phyloP scores from a whole-genome alignment of 768 basidiomycete genomes.

The Hypholoma fasciculare region DNA sequence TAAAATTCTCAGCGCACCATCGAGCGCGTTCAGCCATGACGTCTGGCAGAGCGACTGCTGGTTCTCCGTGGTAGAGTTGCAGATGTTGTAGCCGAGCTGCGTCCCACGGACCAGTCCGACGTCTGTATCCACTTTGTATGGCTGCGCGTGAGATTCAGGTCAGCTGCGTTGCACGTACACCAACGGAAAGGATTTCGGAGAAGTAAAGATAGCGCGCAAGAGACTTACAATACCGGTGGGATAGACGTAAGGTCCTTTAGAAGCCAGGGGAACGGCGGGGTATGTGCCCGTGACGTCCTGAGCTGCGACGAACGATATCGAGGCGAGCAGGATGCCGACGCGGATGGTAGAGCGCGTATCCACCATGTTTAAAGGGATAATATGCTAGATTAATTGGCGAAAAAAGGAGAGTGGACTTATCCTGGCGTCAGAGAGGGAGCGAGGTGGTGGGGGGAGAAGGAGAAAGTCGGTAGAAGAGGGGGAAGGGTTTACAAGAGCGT shows the following conservation, averaged over 20 bases:
- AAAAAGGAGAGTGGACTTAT: neutral
- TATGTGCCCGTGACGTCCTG: conserved; percentile 30
- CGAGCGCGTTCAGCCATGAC: conserved; percentile 52
- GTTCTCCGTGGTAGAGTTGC: conserved; percentile 66
- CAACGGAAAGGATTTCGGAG: neutral
- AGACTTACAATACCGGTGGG: conserved; percentile 39
- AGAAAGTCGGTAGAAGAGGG: neutral
- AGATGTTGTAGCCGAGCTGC: conserved; percentile 66
- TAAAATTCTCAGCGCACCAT: too few species aligned
- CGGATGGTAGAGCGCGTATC: neutral
- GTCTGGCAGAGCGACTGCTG: conserved; percentile 65
- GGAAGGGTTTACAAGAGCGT: neutral
- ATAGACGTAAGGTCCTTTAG: conserved; percentile 38
- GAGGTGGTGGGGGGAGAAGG: neutral
- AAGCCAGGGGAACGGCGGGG: conserved; percentile 40
- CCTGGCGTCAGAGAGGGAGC: neutral
- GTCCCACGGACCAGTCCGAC: conserved; percentile 30
- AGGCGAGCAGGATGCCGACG: conserved; percentile 19
- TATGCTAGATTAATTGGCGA: neutral
- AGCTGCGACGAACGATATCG: conserved; percentile 17
- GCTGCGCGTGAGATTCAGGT: conserved; percentile 43
- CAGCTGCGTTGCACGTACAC: neutral
- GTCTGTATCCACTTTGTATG: conserved; percentile 38
- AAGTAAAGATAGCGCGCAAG: neutral
- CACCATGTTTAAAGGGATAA: neutral